Percentiles rank a stretch among this genome's conserved stretches.
Evolutionary conservation across 345 rosid species (phyloP).

Genomic region (Eucalyptus regnans): DNA sequence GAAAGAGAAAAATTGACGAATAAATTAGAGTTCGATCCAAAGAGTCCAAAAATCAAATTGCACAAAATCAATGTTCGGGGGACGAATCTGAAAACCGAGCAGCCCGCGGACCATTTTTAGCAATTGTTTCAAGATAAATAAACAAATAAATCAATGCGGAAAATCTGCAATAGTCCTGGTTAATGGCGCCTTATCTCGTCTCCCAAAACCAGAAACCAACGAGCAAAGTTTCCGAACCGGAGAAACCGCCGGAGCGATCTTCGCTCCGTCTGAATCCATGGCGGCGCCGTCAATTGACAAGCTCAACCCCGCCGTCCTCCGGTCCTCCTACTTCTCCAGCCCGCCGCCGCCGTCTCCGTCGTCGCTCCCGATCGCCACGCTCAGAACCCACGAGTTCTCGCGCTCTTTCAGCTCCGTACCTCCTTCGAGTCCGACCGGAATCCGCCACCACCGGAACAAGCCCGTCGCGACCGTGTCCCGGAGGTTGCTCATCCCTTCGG

Average conservation of each 20-base stretch:
- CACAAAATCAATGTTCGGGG: not conserved
- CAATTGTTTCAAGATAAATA: not conserved
- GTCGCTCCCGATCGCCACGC: not conserved
- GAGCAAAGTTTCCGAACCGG: fast-evolving
- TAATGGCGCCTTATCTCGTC: not conserved
- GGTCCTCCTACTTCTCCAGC: not conserved
- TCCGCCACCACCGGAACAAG: slow-evolving; percentile 12
- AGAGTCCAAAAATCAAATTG: not conserved
- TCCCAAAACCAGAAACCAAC: not conserved
- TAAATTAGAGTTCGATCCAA: not conserved
- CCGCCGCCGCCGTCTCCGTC: not conserved
- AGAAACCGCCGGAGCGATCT: not conserved
- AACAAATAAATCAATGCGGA: not conserved
- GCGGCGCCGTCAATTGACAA: not conserved
- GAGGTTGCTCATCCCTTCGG: slow-evolving; percentile 63
- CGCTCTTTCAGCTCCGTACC: not conserved
- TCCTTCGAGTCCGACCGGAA: not conserved
- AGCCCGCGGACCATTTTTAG: fast-evolving
- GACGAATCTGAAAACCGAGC: not conserved
- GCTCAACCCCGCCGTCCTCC: not conserved
- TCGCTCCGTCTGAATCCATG: slow-evolving; percentile 12
- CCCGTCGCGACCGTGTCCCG: slow-evolving; percentile 29
- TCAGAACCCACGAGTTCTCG: not conserved
- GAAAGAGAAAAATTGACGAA: not conserved
- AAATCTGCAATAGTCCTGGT: not conserved